Base-by-base conservation (phyloP, 2,329 filamentous ascomycete species). In the Madurella mycetomatis region DNA sequence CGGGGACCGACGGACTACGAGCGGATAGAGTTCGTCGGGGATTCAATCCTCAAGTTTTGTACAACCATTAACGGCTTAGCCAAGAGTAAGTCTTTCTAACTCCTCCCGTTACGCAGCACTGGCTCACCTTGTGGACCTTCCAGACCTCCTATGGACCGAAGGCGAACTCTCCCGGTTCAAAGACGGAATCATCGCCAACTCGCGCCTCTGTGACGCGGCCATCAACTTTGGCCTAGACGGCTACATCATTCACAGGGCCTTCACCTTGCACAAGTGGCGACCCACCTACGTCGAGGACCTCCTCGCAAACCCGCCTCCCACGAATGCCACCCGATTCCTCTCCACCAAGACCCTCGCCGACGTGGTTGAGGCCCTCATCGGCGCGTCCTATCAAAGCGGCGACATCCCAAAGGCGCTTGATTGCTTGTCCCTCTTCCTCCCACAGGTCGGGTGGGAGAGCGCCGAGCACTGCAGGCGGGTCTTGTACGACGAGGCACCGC, bases 331-430 rank as follows among this genome's bases (percentile, higher is more conserved):
- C 44, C 70, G 76, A 5, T 64, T 67, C 13, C 66, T 91, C 32
- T 87, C 89, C 0, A 87, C 84, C 1, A 97, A 97, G 67, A 82
- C 82, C 0, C 78, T 96, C 8, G 92, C 92, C 3, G 92, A 97
- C 64, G 85, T 96, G 0, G 80, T 96, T 0, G 92, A 97, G 59
- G 82, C 92, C 0, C 74, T 96, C 0, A 86, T 96, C 17, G 92
- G 90, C 1, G 88, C 85, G 1, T 81, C 87, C 0, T 91, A 81
- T 62, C 57, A 87, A 1, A 81, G 88, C 49, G 87, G 88, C 1
- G 87, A 87, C 0, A 72, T 88, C 13, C 46, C 72, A 0, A 85
- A 82, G 60, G 87, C 86, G 0, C 69, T 86, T 15, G 62, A 71
- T 1, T 91, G 86, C 67, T 77, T 94, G 12, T 74, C 77, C 2